Evolutionary conservation across 352 stramenopile genomes (phyloP).

Genomic region (Blastocystis sp.): DNA sequence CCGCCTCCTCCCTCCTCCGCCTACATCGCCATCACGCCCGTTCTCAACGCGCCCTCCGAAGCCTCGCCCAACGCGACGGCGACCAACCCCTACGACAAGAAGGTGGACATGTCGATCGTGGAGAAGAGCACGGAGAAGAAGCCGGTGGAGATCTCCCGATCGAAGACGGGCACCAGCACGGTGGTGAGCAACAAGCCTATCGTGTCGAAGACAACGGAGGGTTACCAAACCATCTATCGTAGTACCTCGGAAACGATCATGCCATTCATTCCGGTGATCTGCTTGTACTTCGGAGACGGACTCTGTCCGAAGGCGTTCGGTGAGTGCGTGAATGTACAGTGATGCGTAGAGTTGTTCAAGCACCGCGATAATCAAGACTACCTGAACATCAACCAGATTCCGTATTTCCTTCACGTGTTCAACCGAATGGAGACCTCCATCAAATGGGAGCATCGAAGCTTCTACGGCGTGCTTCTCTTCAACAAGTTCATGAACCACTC

Average conservation of each 20-base stretch:
- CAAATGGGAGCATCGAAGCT: slow-evolving; percentile 57
- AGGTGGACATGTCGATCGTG: slow-evolving; percentile 56
- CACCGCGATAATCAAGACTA: slow-evolving; percentile 62
- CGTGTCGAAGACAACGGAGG: slow-evolving; percentile 61
- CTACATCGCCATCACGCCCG: slow-evolving; percentile 61
- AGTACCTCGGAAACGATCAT: slow-evolving; percentile 52
- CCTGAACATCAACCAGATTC: slow-evolving; percentile 60
- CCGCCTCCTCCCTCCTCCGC: slow-evolving; percentile 51
- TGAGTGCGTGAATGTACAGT: background rate
- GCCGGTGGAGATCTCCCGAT: slow-evolving; percentile 43
- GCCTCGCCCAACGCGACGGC: background rate
- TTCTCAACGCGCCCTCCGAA: slow-evolving; percentile 41
- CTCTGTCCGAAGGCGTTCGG: slow-evolving; percentile 38
- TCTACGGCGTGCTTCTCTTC: slow-evolving; percentile 54
- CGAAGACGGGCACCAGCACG: slow-evolving; percentile 18
- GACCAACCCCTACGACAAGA: slow-evolving; percentile 35
- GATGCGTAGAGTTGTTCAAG: slow-evolving; percentile 53
- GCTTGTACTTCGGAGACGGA: slow-evolving; percentile 63
- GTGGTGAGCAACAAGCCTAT: slow-evolving; percentile 60
- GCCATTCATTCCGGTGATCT: slow-evolving; percentile 66
- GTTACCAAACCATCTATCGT: slow-evolving; percentile 50
- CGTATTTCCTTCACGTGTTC: slow-evolving; percentile 56
- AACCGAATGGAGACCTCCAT: slow-evolving; percentile 56
- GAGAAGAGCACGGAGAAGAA: slow-evolving; percentile 40
- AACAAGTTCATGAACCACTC: slow-evolving; percentile 57